phyloP scores from a whole-genome alignment of 164 flowering plant species.

The Warburgia ugandensis region DNA sequence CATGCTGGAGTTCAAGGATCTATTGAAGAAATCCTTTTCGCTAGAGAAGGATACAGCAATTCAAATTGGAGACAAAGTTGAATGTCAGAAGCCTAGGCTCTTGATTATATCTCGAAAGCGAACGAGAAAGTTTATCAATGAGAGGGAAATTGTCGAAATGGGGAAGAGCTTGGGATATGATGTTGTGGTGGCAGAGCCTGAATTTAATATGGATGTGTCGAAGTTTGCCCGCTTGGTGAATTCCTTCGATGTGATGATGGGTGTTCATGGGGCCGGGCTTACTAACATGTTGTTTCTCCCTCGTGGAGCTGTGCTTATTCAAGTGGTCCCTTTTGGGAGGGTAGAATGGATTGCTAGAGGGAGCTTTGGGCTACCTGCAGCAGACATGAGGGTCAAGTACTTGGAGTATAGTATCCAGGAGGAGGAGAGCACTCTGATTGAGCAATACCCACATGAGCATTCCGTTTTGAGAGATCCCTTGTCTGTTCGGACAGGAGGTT shows the following conservation, averaged over 20 bases:
- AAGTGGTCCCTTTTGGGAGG: slow-evolving; percentile 28
- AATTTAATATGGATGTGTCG: not conserved
- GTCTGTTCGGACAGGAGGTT: slow-evolving; percentile 7
- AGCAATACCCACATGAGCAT: slow-evolving; percentile 16
- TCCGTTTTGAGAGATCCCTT: slow-evolving; percentile 14
- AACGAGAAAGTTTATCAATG: slow-evolving; percentile 13
- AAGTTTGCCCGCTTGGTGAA: slow-evolving; percentile 15
- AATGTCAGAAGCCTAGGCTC: slow-evolving; percentile 17
- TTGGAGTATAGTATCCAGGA: slow-evolving; percentile 20
- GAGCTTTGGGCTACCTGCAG: slow-evolving; percentile 17
- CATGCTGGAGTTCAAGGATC: slow-evolving; percentile 14
- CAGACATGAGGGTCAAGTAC: slow-evolving; percentile 23
- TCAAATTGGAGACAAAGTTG: not conserved
- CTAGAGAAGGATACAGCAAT: slow-evolving; percentile 6
- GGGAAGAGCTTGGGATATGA: slow-evolving; percentile 19
- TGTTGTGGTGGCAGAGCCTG: slow-evolving; percentile 15
- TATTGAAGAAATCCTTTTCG: slow-evolving; percentile 17
- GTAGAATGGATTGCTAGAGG: slow-evolving; percentile 11
- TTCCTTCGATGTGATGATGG: slow-evolving; percentile 28
- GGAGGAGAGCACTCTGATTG: slow-evolving; percentile 24
- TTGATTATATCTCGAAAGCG: slow-evolving; percentile 19
- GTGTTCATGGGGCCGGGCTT: slow-evolving; percentile 42
- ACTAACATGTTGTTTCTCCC: slow-evolving; percentile 30
- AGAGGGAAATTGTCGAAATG: slow-evolving; percentile 5
- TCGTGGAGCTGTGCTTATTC: slow-evolving; percentile 20